Conservation (phyloP, 495 filamentous ascomycete species). For the Lichina pygmaea region DNA sequence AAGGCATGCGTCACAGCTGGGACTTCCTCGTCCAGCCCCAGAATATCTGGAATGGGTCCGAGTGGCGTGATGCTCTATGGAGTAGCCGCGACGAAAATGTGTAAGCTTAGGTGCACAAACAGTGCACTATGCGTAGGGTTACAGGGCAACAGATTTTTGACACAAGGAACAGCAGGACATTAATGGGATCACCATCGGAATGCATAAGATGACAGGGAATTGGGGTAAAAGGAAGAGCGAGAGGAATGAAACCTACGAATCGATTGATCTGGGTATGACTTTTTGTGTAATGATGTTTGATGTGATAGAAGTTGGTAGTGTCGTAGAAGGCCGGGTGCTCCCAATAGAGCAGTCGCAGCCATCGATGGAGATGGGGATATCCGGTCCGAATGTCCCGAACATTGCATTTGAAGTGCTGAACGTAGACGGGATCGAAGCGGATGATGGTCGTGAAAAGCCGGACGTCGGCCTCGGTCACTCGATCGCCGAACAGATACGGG, state of each 20-base stretch:
- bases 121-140: conserved; percentile 4
- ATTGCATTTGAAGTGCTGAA: conserved; percentile 43
- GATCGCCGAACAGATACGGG: conserved; percentile 36
- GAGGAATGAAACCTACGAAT: conserved; percentile 6
- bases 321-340: conserved; percentile 37
- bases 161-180: neutral
- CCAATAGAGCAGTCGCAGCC: conserved; percentile 50
- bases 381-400: conserved; percentile 39
- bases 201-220: neutral
- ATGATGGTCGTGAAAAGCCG: conserved; percentile 35
- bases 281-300: conserved; percentile 47
- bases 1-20: conserved; percentile 13
- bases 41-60: conserved; percentile 32
- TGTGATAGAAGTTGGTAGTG: conserved; percentile 45
- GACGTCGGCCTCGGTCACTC: conserved; percentile 42
- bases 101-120: neutral
- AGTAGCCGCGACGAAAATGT: neutral
- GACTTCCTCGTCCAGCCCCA: conserved; percentile 33
- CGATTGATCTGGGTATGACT: conserved; percentile 43
- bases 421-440: conserved; percentile 41
- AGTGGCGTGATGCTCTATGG: conserved; percentile 29
- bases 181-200: neutral
- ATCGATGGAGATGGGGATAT: conserved; percentile 40
- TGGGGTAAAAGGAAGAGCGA: neutral
- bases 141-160: neutral